These are phyloP conservation scores for Crucihimalaya himalaica DNA, from an alignment of 345 rosid species.

Conservation along the genomic window DNA sequence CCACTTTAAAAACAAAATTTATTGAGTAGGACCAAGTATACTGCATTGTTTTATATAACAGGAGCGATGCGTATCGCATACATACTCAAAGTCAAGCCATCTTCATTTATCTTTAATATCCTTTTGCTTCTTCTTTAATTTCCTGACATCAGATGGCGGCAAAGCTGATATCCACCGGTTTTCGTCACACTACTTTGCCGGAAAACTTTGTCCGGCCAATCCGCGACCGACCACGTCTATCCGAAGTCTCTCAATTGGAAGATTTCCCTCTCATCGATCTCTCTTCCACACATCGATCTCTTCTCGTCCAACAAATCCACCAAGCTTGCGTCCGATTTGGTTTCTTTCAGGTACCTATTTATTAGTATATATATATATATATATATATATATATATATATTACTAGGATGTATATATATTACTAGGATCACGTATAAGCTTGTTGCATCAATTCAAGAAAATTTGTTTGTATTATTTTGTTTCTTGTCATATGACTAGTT, in stretches of 20 bases:
- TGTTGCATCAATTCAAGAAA: not conserved
- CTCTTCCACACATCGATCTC: slow-evolving; percentile 48
- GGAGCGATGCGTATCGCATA: not conserved
- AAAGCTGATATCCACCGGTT: slow-evolving; percentile 64
- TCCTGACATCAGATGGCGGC: slow-evolving; percentile 45
- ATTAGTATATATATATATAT: no score
- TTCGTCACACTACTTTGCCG: slow-evolving; percentile 53
- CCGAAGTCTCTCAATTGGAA: slow-evolving; percentile 54
- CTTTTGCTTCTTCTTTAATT: slow-evolving; percentile 16
- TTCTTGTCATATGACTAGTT: not conserved
- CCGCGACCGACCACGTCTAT: slow-evolving; percentile 66
- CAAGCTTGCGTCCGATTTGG: slow-evolving; percentile 64
- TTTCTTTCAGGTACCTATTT: slow-evolving; percentile 64
- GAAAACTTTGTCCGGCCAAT: slow-evolving; percentile 67
- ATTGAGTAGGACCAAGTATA: not conserved
- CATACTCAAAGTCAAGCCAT: slow-evolving; percentile 17
- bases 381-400: no score
- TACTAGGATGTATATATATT: no score
- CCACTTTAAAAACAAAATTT: not conserved
- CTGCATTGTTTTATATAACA: not conserved
- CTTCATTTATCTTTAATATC: slow-evolving; percentile 14
- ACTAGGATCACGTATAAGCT: not conserved
- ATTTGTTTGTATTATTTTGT: not conserved
- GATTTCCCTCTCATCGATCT: slow-evolving; percentile 73
- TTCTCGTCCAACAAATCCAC: slow-evolving; percentile 44